These are phyloP conservation scores for Trichoderma semiorbis DNA, from an alignment of 2,329 filamentous ascomycete species.

Conservation along the genomic window DNA sequence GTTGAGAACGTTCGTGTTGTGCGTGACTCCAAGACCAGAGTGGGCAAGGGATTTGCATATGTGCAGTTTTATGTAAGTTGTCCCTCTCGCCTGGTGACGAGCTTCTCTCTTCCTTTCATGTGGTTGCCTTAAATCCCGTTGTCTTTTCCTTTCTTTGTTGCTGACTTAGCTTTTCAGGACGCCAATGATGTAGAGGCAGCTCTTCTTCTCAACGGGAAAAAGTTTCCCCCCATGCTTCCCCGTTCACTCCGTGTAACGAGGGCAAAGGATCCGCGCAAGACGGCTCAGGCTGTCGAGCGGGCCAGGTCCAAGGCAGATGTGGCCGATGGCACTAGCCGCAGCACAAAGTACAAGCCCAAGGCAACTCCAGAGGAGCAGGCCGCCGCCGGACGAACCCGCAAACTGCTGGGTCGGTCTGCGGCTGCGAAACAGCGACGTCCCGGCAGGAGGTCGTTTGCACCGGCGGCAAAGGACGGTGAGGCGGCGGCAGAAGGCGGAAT, in stretches of 20 bases:
- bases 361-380: constrained; percentile 66
- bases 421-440: constrained; percentile 45
- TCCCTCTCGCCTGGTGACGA: neutral
- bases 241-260: constrained; percentile 80
- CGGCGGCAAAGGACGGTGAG: constrained; percentile 22
- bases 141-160: neutral
- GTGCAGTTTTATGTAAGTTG: constrained; percentile 77
- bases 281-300: constrained; percentile 44
- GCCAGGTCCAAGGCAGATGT: constrained; percentile 32
- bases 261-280: constrained; percentile 71
- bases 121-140: neutral
- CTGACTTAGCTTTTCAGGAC: constrained; percentile 48
- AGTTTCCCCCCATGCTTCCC: constrained; percentile 91
- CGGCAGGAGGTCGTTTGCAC: constrained; percentile 27
- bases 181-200: constrained; percentile 87
- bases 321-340: constrained; percentile 38
- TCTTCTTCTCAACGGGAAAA: constrained; percentile 82
- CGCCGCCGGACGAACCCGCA: constrained; percentile 67
- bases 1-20: constrained; percentile 94
- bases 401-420: constrained; percentile 68
- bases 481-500: constrained; percentile 29
- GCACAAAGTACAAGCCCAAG: constrained; percentile 64
- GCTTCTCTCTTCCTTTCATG: neutral
- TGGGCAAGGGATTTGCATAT: constrained; percentile 96
- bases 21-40: constrained; percentile 81